phyloP scores from a whole-genome alignment of 768 basidiomycete species.

The Tubosaeta brunneosetosa region DNA sequence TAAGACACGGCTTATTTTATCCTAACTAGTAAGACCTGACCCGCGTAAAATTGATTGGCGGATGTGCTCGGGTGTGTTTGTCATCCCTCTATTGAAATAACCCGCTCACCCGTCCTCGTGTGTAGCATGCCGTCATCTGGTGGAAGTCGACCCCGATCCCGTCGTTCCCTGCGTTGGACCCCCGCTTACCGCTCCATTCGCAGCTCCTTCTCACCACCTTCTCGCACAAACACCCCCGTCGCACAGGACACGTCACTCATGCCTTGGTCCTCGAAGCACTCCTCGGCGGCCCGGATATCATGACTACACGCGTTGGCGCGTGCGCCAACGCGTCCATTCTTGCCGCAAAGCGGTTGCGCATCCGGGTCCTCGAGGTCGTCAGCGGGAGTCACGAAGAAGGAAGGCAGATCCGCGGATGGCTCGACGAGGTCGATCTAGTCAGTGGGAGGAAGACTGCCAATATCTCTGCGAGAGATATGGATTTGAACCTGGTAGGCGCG shows the following conservation, averaged over 20 bases:
- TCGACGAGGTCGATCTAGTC: constrained; percentile 83
- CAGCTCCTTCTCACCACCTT: constrained; percentile 66
- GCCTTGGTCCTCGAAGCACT: constrained; percentile 70
- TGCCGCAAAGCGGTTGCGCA: constrained; percentile 70
- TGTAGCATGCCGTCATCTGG: constrained; percentile 73
- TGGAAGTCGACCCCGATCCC: constrained; percentile 79
- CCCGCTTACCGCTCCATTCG: constrained; percentile 60
- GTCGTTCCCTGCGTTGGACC: constrained; percentile 67
- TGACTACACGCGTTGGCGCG: constrained; percentile 73
- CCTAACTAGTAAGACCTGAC: too few species aligned
- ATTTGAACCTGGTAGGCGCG: constrained; percentile 61
- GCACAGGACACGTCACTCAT: constrained; percentile 76
- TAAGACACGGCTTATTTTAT: too few species aligned
- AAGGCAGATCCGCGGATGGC: constrained; percentile 65
- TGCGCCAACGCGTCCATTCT: constrained; percentile 66
- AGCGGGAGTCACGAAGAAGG: constrained; percentile 74
- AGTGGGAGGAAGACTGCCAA: constrained; percentile 61
- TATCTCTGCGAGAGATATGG: constrained; percentile 73
- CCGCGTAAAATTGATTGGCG: constrained; percentile 71
- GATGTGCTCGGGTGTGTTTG: constrained; percentile 65
- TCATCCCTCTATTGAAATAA: background rate
- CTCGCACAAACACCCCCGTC: constrained; percentile 67
- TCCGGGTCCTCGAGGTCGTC: constrained; percentile 77
- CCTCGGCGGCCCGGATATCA: constrained; percentile 72
- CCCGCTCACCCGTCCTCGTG: background rate